Evolutionary conservation across 2,329 filamentous ascomycete species (phyloP), one percentile per base, ranked within the genome.

Genomic region (Exophiala xenobiotica): DNA sequence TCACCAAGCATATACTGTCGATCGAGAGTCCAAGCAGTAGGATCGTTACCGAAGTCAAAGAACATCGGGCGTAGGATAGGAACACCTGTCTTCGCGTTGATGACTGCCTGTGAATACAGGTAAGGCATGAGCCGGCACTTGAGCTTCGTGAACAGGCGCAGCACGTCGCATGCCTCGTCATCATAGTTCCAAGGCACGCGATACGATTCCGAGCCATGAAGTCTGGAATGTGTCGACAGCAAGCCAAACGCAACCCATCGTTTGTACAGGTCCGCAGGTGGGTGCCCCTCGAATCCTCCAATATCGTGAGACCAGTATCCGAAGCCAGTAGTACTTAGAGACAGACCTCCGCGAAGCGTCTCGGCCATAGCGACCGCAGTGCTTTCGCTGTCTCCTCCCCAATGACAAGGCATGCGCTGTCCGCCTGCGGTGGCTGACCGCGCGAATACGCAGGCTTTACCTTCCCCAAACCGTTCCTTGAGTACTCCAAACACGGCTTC

Each of bases 231-330:
- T 7, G 80, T 81, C 59, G 83, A 87, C 33, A 89, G 70, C 1
- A 89, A 74, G 0, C 86, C 86, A 66, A 88, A 87, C n/a, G 84
- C 84, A 4, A 88, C 84, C 86, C 86, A 89, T 43, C 86, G 81
- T 70, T 88, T 89, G 70, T 88, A 89, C 60, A 89, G 79, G 72
- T 81, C 83, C 0, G 81, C 82, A 2, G 75, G 77, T 3, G 86
- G 85, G 3, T 70, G 78, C 2, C 86, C 86, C 63, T 89, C 86
- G 60, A 89, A 87, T 0, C 84, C 85, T 41, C 85, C 84, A 59
- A 87, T 87, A 63, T 87, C 85, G 57, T 80, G 82, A 26, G 81
- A 82, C 83, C 84, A 87, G 68, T 82, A 87, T 9, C 79, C 78
- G 65, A 82, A 86, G 2, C 83, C 83, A 38, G 78, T 81, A 1